Evolutionary conservation across 352 stramenopile genomes (phyloP).

Genomic region (Thraustochytrium sp.): DNA sequence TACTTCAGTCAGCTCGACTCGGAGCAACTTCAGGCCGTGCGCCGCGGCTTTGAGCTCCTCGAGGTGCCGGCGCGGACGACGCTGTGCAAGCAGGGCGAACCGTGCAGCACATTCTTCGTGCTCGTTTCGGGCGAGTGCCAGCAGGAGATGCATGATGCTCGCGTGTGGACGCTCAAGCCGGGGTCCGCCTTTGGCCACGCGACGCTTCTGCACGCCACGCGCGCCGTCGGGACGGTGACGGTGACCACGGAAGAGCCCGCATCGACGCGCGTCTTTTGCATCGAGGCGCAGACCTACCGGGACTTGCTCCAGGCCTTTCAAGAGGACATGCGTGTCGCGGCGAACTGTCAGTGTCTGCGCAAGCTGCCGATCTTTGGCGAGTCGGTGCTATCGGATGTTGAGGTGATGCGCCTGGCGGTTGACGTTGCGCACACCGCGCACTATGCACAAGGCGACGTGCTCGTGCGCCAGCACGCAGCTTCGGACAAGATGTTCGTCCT

Average conservation of each 20-base stretch:
- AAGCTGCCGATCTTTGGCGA: neutral
- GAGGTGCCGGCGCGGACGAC: neutral
- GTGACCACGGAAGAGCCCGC: neutral
- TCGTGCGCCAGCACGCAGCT: neutral
- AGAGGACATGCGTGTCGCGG: neutral
- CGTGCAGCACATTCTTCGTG: neutral
- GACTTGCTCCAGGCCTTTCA: neutral
- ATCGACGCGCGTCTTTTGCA: neutral
- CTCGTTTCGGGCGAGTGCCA: neutral
- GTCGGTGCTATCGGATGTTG: neutral
- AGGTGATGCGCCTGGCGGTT: neutral
- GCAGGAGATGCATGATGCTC: neutral
- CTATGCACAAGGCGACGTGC: neutral
- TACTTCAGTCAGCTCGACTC: neutral
- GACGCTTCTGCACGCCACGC: neutral
- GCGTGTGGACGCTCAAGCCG: neutral
- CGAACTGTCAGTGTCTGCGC: neutral
- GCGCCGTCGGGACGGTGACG: neutral
- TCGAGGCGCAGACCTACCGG: neutral
- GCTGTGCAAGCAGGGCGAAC: neutral
- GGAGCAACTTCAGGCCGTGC: neutral
- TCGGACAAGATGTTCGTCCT: slow-evolving; percentile 10
- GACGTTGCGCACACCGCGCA: neutral
- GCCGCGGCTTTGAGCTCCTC: neutral
- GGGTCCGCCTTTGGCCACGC: neutral